Evolutionary conservation across 2,329 filamentous ascomycete genomes (phyloP).

Genomic region (Claviceps humidiphila): DNA sequence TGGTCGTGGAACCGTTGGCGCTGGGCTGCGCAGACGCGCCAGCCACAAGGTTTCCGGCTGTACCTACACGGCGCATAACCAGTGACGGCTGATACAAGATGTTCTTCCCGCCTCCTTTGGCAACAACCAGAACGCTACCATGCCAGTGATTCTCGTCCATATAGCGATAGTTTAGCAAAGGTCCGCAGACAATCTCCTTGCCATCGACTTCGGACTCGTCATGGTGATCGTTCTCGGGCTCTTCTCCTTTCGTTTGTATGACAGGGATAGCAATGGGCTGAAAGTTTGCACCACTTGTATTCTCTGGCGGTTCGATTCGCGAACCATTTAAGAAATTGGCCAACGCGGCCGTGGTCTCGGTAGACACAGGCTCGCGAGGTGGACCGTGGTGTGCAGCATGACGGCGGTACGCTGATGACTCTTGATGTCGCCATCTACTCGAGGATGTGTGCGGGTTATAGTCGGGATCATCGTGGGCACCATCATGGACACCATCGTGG

Average conservation of each 20-base stretch:
- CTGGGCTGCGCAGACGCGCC: slow-evolving; percentile 14
- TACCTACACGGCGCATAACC: slow-evolving; percentile 31
- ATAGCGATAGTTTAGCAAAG: slow-evolving; percentile 63
- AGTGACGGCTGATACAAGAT: slow-evolving; percentile 47
- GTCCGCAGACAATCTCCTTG: slow-evolving; percentile 55
- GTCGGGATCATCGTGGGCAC: slow-evolving; percentile 5
- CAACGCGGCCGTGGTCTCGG: slow-evolving; percentile 34
- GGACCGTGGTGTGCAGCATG: slow-evolving; percentile 25
- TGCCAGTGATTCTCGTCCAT: slow-evolving; percentile 65
- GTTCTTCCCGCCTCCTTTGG: slow-evolving; percentile 51
- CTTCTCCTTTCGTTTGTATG: slow-evolving; percentile 6
- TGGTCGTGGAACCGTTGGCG: slow-evolving; percentile 12
- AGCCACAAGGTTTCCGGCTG: slow-evolving; percentile 9
- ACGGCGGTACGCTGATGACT: slow-evolving; percentile 42
- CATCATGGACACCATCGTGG: slow-evolving; percentile 1
- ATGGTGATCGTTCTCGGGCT: slow-evolving; percentile 3
- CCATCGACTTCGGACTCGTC: slow-evolving; percentile 10
- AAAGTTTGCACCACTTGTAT: slow-evolving; percentile 22
- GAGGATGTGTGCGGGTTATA: slow-evolving; percentile 43
- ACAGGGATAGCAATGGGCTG: slow-evolving; percentile 37
- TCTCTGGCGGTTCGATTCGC: slow-evolving; percentile 31
- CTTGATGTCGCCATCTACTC: slow-evolving; percentile 50
- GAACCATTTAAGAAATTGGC: slow-evolving; percentile 42
- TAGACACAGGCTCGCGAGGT: slow-evolving; percentile 20
- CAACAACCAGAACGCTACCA: slow-evolving; percentile 77